Evolutionary conservation across 148 eudicot genomes (phyloP), one percentile per base, ranked within the genome.

Genomic region (Oxyria digyna): DNA sequence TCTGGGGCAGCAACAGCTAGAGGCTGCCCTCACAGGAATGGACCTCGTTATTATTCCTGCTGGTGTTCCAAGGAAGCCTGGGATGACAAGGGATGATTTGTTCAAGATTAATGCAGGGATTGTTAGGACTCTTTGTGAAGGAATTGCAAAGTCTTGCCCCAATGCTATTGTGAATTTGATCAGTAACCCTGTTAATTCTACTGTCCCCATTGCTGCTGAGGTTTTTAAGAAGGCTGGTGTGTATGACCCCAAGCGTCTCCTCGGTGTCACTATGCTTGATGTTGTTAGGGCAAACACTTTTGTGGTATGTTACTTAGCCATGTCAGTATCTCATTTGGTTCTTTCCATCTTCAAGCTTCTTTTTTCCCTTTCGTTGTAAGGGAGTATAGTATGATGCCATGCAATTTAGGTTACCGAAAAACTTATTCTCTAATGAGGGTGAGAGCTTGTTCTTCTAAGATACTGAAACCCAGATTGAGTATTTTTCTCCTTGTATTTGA

Each of bases 91-190:
- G 77, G 97, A 94, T 76, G 99, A 94, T 81, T 82, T 94, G 69
- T 94, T 94, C 83, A 94, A 94, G 73, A 94, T 94, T 71, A 94
- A 94, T 77, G 99, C 99, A 12, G 97, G 99, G 72, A 94, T 94
- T 29, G 97, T 94, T 15, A 94, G 78, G 85, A 94, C 96, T 27
- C 81, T 94, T 7, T 85, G 93, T 73, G 99, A 94, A 90, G 99
- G 97, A 69, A 82, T 94, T 57, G 85, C 88, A 8, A 90, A 86
- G 78, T 82, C 86, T 77, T 94, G 99, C 71, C 97, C 99, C 15
- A 84, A 82, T 52, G 98, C 98, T 32, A 76, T 88, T 71, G 96
- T 94, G 66, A 94, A 94, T 76, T 52, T 94, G 75, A 94, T 94
- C 70, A 94, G 99, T 70, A 94, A 94, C 78, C 99, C 96, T 65